Base-by-base conservation (phyloP, 2,329 filamentous ascomycete genomes). In the Amphichorda felina region DNA sequence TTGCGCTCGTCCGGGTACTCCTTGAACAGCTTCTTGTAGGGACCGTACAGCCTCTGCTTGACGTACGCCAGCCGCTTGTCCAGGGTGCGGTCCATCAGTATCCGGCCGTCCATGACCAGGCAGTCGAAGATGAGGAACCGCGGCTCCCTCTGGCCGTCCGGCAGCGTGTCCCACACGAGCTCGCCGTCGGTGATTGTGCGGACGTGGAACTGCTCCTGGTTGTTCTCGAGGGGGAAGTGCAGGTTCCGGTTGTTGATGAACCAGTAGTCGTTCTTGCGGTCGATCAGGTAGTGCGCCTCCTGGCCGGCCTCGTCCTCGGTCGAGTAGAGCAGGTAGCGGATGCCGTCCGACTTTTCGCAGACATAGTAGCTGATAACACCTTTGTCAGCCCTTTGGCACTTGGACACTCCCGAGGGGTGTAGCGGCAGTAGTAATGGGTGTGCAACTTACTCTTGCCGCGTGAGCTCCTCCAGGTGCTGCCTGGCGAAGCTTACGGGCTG, bases 231-330 rank as follows among this genome's bases (percentile, higher is more conserved):
- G 0, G 91, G 91, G 46, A 96, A 88, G 56, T 94, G 86, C 17
- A 96, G 70, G 38, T 64, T 70, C 36, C 64, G 64, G 41, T 72
- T 68, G 21, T 74, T 72, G 41, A 96, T 75, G 51, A 72, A 86
- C 73, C 89, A 94, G 66, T 91, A 98, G 56, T 96, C 87, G 62
- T 98, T 96, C 62, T 88, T 94, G 52, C 91, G 86, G 61, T 98
- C 89, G 60, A 98, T 94, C 38, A 98, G 70, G 63, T 94, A 95
- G 52, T 91, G 83, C 17, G 79, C 72, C 54, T 93, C 86, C 33
- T 53, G 45, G 36, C 63, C 64, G 5, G 63, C 54, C 29, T 77
- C 70, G 51, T 81, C 79, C 7, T 65, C 57, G 34, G 84, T 86
- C 44, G 91, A 77, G 65, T 93, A 96, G 44, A 98, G 74, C n/a